These are phyloP conservation scores for Fusarium mangiferae DNA, from an alignment of 2,329 filamentous ascomycete genomes.

Conservation along the genomic window DNA sequence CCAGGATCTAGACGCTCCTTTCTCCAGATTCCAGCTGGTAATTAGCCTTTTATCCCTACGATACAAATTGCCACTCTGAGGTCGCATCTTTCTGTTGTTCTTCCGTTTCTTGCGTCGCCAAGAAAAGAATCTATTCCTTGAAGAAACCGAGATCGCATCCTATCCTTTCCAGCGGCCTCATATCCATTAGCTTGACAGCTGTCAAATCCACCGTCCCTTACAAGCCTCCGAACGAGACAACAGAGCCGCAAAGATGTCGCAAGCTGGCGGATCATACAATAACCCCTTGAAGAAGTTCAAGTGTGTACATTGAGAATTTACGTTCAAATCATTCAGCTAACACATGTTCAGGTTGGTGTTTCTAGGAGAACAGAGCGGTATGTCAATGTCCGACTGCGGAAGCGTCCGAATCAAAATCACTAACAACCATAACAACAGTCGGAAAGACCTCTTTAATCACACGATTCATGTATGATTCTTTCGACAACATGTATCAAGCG, in stretches of 20 bases:
- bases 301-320: conserved; percentile 59
- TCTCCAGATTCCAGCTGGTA: conserved; percentile 35
- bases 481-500: conserved; percentile 99
- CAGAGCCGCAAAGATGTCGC: conserved; percentile 73
- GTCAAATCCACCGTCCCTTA: conserved; percentile 35
- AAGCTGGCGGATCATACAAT: conserved; percentile 88
- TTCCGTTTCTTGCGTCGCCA: background rate
- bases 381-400: conserved; percentile 48
- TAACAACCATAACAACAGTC: conserved; percentile 65
- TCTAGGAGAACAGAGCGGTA: conserved; percentile 98
- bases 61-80: conserved; percentile 33
- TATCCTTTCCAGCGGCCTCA: conserved; percentile 10
- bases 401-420: conserved; percentile 31
- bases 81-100: conserved; percentile 15
- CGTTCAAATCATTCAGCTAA: conserved; percentile 37
- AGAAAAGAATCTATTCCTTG: conserved; percentile 1
- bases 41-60: conserved; percentile 30
- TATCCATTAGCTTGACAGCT: conserved; percentile 39
- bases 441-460: conserved; percentile 99
- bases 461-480: conserved; percentile 99
- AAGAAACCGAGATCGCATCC: conserved; percentile 11
- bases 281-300: conserved; percentile 99
- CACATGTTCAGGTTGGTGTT: conserved; percentile 81
- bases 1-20: conserved; percentile 43
- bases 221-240: conserved; percentile 27